These are phyloP conservation scores for Apiotrichum domesticum DNA, from an alignment of 1,284 basidiomycete species.

Conservation along the genomic window DNA sequence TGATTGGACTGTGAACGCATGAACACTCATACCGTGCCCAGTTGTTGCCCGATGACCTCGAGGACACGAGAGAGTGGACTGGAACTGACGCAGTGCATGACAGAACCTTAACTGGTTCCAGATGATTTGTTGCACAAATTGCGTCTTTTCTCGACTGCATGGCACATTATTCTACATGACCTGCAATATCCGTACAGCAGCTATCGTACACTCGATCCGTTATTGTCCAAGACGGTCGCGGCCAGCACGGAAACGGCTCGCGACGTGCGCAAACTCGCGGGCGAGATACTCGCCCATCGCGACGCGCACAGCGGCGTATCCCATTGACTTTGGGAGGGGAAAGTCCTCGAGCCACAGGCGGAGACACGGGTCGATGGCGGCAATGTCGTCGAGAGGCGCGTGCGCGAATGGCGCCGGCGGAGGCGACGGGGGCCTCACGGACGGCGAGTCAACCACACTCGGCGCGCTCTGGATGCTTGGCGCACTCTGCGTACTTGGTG, in stretches of 20 bases:
- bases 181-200: too few species aligned
- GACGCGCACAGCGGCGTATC: not conserved
- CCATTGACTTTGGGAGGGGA: not conserved
- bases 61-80: too few species aligned
- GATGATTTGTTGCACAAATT: too few species aligned
- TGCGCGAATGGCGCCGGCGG: not conserved
- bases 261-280: not conserved
- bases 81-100: too few species aligned
- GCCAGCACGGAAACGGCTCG: not conserved
- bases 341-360: slow-evolving; percentile 2
- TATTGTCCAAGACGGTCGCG: not conserved
- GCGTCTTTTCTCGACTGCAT: too few species aligned
- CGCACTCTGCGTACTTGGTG: too few species aligned
- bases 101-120: too few species aligned
- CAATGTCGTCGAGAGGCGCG: not conserved
- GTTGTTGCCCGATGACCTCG: too few species aligned
- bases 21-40: too few species aligned
- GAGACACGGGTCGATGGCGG: not conserved
- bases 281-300: not conserved
- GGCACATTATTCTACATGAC: too few species aligned
- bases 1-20: too few species aligned
- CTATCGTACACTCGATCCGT: too few species aligned
- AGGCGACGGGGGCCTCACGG: not conserved
- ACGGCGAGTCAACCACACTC: not conserved
- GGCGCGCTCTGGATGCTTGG: not conserved